Conservation (phyloP, 108 stramenopile species). For the Cyclotella distinguenda region DNA sequence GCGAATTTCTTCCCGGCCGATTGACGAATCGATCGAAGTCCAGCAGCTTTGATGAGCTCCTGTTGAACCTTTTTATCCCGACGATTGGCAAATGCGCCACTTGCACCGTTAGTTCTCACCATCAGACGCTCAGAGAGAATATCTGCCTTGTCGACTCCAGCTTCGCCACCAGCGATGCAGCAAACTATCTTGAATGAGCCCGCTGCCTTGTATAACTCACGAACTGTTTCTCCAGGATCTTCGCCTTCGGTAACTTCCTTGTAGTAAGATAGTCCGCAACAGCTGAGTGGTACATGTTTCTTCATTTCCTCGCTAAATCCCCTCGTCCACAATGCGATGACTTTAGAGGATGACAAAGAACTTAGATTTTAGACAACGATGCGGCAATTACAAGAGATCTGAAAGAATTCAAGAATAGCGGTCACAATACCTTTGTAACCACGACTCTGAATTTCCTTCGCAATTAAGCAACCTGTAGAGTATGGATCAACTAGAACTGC, state of each 20-base stretch:
- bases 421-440: slow-evolving; percentile 47
- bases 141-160: slow-evolving; percentile 85
- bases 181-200: slow-evolving; percentile 68
- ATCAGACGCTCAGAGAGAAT: slow-evolving; percentile 71
- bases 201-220: slow-evolving; percentile 57
- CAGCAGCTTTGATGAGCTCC: slow-evolving; percentile 76
- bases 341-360: background rate
- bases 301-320: slow-evolving; percentile 71
- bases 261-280: slow-evolving; percentile 46
- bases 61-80: slow-evolving; percentile 93
- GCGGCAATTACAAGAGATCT: no score
- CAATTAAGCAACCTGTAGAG: slow-evolving; percentile 85
- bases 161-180: slow-evolving; percentile 80
- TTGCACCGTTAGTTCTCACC: slow-evolving; percentile 83
- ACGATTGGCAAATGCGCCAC: slow-evolving; percentile 67
- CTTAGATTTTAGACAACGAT: no score
- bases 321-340: slow-evolving; percentile 76
- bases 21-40: slow-evolving; percentile 87
- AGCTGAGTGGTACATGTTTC: slow-evolving; percentile 68
- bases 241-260: slow-evolving; percentile 61
- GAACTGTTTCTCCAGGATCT: slow-evolving; percentile 51
- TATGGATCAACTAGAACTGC: slow-evolving; percentile 92
- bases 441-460: slow-evolving; percentile 71
- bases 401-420: background rate
- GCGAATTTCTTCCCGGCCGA: slow-evolving; percentile 60